Evolutionary conservation across 129 eudicot genomes (phyloP).

Genomic region (Lactuca sativa): DNA sequence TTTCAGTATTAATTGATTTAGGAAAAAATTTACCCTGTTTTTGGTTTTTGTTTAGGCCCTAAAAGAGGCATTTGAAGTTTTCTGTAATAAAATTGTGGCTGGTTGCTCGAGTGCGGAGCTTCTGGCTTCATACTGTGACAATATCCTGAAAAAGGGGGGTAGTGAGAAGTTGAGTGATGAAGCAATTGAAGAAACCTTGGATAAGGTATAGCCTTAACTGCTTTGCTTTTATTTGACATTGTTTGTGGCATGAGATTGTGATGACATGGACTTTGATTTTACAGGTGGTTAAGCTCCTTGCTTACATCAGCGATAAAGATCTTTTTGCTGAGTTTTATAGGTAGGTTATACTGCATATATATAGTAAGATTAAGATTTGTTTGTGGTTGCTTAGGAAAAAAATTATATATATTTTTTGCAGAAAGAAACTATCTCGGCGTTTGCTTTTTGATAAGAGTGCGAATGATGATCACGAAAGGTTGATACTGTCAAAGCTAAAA

Average conservation of each 20-base stretch:
- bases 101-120: slow-evolving; percentile 72
- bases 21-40: background rate
- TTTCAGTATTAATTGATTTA: background rate
- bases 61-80: slow-evolving; percentile 72
- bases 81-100: slow-evolving; percentile 71
- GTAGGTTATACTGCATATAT: slow-evolving; percentile 16
- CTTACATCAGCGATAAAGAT: slow-evolving; percentile 85
- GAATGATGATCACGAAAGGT: slow-evolving; percentile 84
- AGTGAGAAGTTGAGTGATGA: slow-evolving; percentile 76
- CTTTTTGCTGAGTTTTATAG: slow-evolving; percentile 83
- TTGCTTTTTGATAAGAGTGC: slow-evolving; percentile 85
- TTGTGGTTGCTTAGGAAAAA: too few species aligned
- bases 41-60: slow-evolving; percentile 40
- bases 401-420: slow-evolving; percentile 4
- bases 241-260: background rate
- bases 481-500: slow-evolving; percentile 70
- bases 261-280: slow-evolving; percentile 7
- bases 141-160: slow-evolving; percentile 77
- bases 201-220: slow-evolving; percentile 53
- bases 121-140: slow-evolving; percentile 68
- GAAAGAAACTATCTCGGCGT: slow-evolving; percentile 86
- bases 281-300: slow-evolving; percentile 78
- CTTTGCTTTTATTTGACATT: background rate
- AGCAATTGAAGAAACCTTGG: slow-evolving; percentile 84
- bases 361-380: too few species aligned